Evolutionary conservation across 495 filamentous ascomycete genomes (phyloP).

Genomic region (Annulohypoxylon bovei): DNA sequence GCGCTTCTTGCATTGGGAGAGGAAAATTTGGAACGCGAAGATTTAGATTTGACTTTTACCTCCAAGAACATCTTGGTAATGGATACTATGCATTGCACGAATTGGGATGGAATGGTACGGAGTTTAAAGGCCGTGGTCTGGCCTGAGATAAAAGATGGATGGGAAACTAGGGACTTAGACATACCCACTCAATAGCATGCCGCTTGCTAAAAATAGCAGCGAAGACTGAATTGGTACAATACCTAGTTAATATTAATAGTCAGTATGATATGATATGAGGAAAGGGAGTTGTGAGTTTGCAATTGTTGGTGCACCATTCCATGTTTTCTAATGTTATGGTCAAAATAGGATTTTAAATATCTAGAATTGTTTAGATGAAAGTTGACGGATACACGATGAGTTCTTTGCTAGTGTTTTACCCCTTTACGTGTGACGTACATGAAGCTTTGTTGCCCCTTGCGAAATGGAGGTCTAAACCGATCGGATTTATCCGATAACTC

Average conservation of each 20-base stretch:
- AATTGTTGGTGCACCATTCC: too few relatives aligned
- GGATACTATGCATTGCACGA: neutral
- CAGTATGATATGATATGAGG: neutral
- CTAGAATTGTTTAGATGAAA: too few relatives aligned
- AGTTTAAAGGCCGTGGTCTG: neutral
- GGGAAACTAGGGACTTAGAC: neutral
- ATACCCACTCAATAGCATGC: neutral
- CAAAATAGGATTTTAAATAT: too few relatives aligned
- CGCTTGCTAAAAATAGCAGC: neutral
- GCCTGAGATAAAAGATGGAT: neutral
- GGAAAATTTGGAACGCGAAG: neutral
- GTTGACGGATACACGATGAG: too few relatives aligned
- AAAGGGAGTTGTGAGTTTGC: neutral
- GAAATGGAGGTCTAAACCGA: too few relatives aligned
- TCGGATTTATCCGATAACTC: too few relatives aligned
- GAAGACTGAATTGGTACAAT: neutral
- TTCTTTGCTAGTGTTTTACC: too few relatives aligned
- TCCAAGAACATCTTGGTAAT: neutral
- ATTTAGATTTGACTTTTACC: conserved; percentile 12
- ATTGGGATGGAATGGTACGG: neutral
- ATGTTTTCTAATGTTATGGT: too few relatives aligned
- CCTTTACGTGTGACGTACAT: too few relatives aligned
- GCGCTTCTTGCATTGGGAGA: conserved; percentile 22
- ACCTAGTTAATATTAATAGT: neutral
- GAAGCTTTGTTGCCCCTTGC: too few relatives aligned